phyloP scores from a whole-genome alignment of 2,329 filamentous ascomycete genomes.

The Cercospora sojina region DNA sequence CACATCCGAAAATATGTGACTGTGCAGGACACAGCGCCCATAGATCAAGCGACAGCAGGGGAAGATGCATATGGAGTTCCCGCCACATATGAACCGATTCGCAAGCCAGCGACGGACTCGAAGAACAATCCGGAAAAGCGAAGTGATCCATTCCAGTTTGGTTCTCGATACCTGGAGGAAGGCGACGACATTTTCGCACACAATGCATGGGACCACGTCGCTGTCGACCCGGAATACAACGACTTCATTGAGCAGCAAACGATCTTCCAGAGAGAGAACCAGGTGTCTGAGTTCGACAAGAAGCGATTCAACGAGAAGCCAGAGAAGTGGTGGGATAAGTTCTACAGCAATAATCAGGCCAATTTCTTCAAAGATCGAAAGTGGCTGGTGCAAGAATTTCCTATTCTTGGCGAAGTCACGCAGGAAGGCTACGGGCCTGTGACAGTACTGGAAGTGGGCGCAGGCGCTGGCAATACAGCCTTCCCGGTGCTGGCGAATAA shows the following conservation, averaged over 20 bases:
- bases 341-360: conserved; percentile 95
- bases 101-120: conserved; percentile 58
- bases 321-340: conserved; percentile 95
- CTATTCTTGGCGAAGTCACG: conserved; percentile 75
- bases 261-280: conserved; percentile 76
- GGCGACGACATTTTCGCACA: conserved; percentile 91
- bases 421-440: conserved; percentile 66
- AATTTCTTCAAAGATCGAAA: conserved; percentile 99
- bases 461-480: conserved; percentile 92
- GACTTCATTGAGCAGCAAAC: conserved; percentile 84
- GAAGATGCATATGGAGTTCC: conserved; percentile 53
- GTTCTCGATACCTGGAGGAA: conserved; percentile 78
- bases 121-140: conserved; percentile 77
- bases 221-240: conserved; percentile 84
- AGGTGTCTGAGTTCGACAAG: conserved; percentile 91
- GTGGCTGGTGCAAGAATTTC: conserved; percentile 96
- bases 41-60: conserved; percentile 29
- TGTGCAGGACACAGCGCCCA: conserved; percentile 38
- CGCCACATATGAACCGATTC: conserved; percentile 46
- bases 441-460: conserved; percentile 83
- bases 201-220: conserved; percentile 98
- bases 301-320: conserved; percentile 85
- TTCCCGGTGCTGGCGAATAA: conserved; percentile 87
- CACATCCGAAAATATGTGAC: conserved; percentile 53
- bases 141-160: conserved; percentile 92